Evolutionary conservation across 2,329 filamentous ascomycete genomes (phyloP).

Genomic region (Paraphoma sp.): DNA sequence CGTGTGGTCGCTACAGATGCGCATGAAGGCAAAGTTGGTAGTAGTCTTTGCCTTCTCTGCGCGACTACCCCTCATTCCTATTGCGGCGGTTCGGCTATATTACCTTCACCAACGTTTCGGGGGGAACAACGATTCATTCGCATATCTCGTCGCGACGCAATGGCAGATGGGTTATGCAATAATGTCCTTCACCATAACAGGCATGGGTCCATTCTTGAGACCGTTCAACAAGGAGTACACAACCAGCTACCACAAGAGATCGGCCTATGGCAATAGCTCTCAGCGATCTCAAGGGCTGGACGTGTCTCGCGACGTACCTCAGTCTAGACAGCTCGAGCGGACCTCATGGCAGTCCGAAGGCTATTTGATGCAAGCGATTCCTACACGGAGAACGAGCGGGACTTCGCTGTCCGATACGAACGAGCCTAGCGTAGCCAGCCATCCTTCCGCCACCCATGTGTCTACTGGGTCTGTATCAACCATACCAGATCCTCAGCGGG

Average conservation of each 20-base stretch:
- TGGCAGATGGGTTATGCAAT: conserved; percentile 47
- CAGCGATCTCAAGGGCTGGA: background rate
- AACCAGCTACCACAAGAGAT: conserved; percentile 23
- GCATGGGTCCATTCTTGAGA: conserved; percentile 41
- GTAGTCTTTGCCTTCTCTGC: conserved; percentile 39
- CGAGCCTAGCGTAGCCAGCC: background rate
- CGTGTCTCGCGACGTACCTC: background rate
- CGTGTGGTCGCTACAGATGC: conserved; percentile 38
- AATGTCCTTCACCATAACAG: conserved; percentile 40
- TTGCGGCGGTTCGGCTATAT: conserved; percentile 32
- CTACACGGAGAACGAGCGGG: conserved; percentile 10
- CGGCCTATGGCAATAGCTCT: conserved; percentile 5
- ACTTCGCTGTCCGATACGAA: conserved; percentile 1
- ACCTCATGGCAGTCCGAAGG: conserved; percentile 18
- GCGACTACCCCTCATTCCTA: conserved; percentile 35
- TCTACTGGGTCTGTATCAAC: conserved; percentile 5
- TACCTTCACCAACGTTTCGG: conserved; percentile 29
- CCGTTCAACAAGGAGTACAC: conserved; percentile 37
- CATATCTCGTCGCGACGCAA: conserved; percentile 38
- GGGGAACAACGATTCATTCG: conserved; percentile 25
- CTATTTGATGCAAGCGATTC: conserved; percentile 19
- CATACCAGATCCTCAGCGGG: conserved; percentile 10
- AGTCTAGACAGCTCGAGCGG: conserved; percentile 1
- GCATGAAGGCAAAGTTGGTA: conserved; percentile 27
- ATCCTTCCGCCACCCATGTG: background rate